Conservation (phyloP, 768 basidiomycete species). For the Mycena olivaceomarginata region DNA sequence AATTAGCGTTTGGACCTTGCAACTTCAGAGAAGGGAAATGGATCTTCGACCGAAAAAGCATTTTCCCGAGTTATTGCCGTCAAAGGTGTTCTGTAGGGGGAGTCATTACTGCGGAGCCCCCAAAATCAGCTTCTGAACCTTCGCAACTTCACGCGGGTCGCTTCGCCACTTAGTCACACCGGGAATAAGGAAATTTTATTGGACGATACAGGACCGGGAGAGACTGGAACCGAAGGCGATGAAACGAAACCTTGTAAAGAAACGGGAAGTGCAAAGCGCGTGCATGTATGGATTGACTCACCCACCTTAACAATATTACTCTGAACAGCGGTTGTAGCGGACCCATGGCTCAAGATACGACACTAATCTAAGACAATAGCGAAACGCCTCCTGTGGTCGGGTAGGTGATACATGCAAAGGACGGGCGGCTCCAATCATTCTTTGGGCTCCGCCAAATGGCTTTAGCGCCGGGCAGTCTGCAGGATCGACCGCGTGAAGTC, state of each 20-base stretch:
- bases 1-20: conserved; percentile 16
- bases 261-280: conserved; percentile 9
- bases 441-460: too few relatives aligned
- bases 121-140: conserved; percentile 12
- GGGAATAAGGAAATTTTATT: conserved; percentile 17
- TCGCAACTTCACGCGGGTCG: conserved; percentile 4
- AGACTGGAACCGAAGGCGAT: conserved; percentile 9
- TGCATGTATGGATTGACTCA: conserved; percentile 12
- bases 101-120: conserved; percentile 12
- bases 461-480: too few relatives aligned
- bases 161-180: conserved; percentile 16
- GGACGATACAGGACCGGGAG: conserved; percentile 11
- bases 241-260: conserved; percentile 14
- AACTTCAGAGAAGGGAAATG: not conserved
- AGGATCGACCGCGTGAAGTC: too few relatives aligned
- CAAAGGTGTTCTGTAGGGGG: not conserved
- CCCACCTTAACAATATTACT: not conserved
- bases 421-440: too few relatives aligned
- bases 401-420: too few relatives aligned
- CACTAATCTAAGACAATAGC: too few relatives aligned
- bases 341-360: too few relatives aligned
- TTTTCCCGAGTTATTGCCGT: conserved; percentile 6
- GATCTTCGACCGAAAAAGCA: not conserved
- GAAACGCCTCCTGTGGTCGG: too few relatives aligned
- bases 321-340: too few relatives aligned